These are phyloP conservation scores for Aspergillus tanneri DNA, from an alignment of 2,329 filamentous ascomycete species.

Conservation along the genomic window DNA sequence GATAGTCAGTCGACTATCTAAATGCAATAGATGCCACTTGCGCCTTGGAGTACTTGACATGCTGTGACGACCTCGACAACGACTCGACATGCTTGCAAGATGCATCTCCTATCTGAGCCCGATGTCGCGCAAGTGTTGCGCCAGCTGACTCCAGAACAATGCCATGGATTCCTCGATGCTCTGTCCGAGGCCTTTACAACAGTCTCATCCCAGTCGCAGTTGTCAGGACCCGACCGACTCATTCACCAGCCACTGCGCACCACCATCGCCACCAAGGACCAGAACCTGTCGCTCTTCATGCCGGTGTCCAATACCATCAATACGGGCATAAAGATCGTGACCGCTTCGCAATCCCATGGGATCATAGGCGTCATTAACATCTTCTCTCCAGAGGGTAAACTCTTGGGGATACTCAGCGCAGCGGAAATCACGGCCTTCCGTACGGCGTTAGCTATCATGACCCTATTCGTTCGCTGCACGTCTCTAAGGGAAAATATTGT, in stretches of 20 bases:
- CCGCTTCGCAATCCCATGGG: constrained; percentile 42
- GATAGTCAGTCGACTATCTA: too few relatives aligned
- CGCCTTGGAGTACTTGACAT: too few relatives aligned
- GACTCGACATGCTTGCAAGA: constrained; percentile 19
- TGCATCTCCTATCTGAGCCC: constrained; percentile 38
- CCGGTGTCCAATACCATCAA: constrained; percentile 64
- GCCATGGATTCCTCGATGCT: constrained; percentile 35
- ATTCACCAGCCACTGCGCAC: constrained; percentile 48
- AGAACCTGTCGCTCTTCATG: constrained; percentile 68
- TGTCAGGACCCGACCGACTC: constrained; percentile 24
- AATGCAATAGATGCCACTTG: too few relatives aligned
- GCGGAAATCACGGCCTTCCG: constrained; percentile 76
- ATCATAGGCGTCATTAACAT: constrained; percentile 69
- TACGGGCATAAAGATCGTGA: constrained; percentile 72
- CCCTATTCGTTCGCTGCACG: constrained; percentile 56
- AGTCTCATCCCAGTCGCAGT: constrained; percentile 32
- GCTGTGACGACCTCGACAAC: too few relatives aligned
- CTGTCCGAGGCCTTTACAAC: constrained; percentile 37
- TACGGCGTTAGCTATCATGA: constrained; percentile 70
- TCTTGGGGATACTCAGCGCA: constrained; percentile 69
- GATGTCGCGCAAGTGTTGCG: constrained; percentile 36
- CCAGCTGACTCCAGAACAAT: constrained; percentile 32
- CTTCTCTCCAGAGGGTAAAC: constrained; percentile 61
- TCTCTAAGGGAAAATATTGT: constrained; percentile 37
- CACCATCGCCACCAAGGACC: constrained; percentile 39